phyloP scores from a whole-genome alignment of 2,329 filamentous ascomycete species.

The Hypoxylon rubiginosum region DNA sequence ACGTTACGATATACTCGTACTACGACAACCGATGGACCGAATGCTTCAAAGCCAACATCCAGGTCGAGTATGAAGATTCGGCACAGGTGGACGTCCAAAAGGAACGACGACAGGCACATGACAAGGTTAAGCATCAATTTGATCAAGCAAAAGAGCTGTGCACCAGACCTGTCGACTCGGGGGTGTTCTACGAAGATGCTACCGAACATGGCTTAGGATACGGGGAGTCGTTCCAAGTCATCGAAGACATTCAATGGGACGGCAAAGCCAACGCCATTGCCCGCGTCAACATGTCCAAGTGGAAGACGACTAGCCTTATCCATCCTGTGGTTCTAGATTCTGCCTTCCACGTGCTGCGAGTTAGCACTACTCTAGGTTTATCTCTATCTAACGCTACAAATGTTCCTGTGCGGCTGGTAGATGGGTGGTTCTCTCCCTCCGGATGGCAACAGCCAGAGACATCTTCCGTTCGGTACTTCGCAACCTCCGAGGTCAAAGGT shows the following conservation, averaged over 20 bases:
- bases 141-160: slow-evolving; percentile 39
- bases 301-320: slow-evolving; percentile 47
- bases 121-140: slow-evolving; percentile 33
- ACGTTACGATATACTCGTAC: slow-evolving; percentile 50
- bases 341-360: slow-evolving; percentile 51
- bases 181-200: slow-evolving; percentile 49
- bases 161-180: slow-evolving; percentile 44
- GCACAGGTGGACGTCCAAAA: slow-evolving; percentile 37
- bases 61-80: slow-evolving; percentile 48
- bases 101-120: slow-evolving; percentile 31
- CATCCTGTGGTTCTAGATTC: slow-evolving; percentile 57
- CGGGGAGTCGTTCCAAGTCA: slow-evolving; percentile 50
- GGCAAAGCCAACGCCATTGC: slow-evolving; percentile 43
- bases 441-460: slow-evolving; percentile 52
- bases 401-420: slow-evolving; percentile 49
- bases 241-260: slow-evolving; percentile 52
- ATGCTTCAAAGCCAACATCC: slow-evolving; percentile 50
- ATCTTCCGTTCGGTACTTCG: slow-evolving; percentile 45
- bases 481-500: slow-evolving; percentile 31
- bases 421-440: slow-evolving; percentile 53
- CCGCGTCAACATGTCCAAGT: slow-evolving; percentile 42
- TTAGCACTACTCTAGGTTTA: slow-evolving; percentile 42
- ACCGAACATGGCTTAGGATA: slow-evolving; percentile 50
- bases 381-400: slow-evolving; percentile 40
- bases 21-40: slow-evolving; percentile 50